Conservation (phyloP, 768 basidiomycete species). For the Dioszegia aurantiaca region DNA sequence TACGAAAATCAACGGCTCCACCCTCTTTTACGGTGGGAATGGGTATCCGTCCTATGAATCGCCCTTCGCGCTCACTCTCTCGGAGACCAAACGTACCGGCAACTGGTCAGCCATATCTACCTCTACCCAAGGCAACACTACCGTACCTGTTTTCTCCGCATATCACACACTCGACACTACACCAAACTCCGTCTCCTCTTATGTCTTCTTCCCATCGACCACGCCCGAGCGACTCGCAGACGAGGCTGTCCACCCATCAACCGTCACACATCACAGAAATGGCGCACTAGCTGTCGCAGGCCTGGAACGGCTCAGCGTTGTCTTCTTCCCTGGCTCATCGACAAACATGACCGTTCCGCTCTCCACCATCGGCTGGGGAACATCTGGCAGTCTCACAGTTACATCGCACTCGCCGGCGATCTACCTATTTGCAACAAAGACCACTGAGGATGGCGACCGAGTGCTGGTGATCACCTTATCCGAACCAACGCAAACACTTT, state of each 20-base stretch:
- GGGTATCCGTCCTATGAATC: slow-evolving; percentile 59
- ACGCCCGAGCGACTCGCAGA: slow-evolving; percentile 32
- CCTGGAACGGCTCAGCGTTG: slow-evolving; percentile 50
- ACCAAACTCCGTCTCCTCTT: slow-evolving; percentile 57
- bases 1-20: slow-evolving; percentile 42
- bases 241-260: slow-evolving; percentile 13
- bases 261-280: not conserved
- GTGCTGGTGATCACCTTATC: slow-evolving; percentile 60
- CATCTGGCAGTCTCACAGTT: slow-evolving; percentile 3
- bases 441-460: slow-evolving; percentile 56
- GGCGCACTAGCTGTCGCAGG: slow-evolving; percentile 51
- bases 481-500: slow-evolving; percentile 62
- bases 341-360: slow-evolving; percentile 53
- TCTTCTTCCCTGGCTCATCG: slow-evolving; percentile 57
- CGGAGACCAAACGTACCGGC: slow-evolving; percentile 58
- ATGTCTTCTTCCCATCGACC: slow-evolving; percentile 62
- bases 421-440: slow-evolving; percentile 55
- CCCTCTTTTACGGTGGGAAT: slow-evolving; percentile 66
- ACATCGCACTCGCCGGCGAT: slow-evolving; percentile 38
- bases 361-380: slow-evolving; percentile 16
- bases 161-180: slow-evolving; percentile 55
- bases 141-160: slow-evolving; percentile 65
- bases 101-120: slow-evolving; percentile 66
- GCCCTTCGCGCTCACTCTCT: slow-evolving; percentile 51
- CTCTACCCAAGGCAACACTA: slow-evolving; percentile 61